Percentiles rank a stretch among this genome's conserved stretches.
Conservation (phyloP, 2,329 filamentous ascomycete species). For the Penicillium sclerotigenum region DNA sequence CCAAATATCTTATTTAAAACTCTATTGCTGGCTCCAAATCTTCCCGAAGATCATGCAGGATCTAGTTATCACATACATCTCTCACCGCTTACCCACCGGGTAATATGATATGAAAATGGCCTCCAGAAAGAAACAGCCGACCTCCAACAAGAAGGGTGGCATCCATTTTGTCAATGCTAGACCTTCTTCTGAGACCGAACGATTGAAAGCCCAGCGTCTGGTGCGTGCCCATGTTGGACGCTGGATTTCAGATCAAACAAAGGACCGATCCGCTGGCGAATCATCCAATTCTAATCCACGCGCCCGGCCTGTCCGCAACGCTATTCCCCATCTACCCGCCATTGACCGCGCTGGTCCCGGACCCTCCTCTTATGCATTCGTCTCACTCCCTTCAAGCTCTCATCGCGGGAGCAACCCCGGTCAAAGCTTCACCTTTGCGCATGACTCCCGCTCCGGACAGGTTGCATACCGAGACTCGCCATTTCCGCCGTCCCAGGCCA, state of each 20-base stretch:
- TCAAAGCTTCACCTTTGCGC: not conserved
- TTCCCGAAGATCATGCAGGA: not conserved
- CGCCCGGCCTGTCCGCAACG: not conserved
- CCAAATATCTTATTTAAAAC: not conserved
- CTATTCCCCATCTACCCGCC: not conserved
- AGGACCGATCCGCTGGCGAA: conserved; percentile 22
- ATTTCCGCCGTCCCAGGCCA: conserved; percentile 10
- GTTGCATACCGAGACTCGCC: conserved; percentile 2
- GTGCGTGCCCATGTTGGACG: conserved; percentile 37
- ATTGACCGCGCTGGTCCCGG: not conserved
- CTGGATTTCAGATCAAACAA: conserved; percentile 38
- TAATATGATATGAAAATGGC: conserved; percentile 21
- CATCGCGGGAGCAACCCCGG: not conserved
- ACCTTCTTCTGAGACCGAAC: conserved; percentile 30
- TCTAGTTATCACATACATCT: not conserved
- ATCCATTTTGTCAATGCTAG: conserved; percentile 37
- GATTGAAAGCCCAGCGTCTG: conserved; percentile 26
- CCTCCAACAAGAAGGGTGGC: conserved; percentile 23
- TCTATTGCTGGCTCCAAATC: too few species aligned
- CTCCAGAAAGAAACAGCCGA: conserved; percentile 17
- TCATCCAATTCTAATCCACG: conserved; percentile 2
- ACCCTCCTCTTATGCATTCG: conserved; percentile 10
- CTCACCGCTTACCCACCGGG: not conserved
- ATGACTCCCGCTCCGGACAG: not conserved
- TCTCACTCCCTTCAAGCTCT: conserved; percentile 3